Evolutionary conservation across 2,329 filamentous ascomycete genomes (phyloP).

Genomic region (Botryosphaeria dothidea): DNA sequence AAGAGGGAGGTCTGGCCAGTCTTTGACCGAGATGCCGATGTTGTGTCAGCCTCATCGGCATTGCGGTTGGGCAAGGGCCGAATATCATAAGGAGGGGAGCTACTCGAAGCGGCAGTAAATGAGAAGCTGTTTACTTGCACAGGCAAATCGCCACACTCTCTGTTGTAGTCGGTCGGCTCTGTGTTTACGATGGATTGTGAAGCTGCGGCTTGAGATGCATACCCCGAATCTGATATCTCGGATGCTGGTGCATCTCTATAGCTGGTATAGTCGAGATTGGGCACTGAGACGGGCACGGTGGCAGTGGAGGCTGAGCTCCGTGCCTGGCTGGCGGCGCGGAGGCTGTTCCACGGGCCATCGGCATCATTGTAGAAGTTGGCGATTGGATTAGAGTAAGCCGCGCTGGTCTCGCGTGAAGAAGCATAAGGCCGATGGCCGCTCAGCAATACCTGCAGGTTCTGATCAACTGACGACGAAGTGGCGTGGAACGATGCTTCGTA

Average conservation of each 20-base stretch:
- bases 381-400: constrained; percentile 9
- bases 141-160: constrained; percentile 7
- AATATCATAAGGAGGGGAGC: neutral
- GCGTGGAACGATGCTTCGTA: constrained; percentile 6
- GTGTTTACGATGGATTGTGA: constrained; percentile 33
- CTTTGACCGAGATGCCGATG: neutral
- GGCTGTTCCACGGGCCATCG: constrained; percentile 16
- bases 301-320: neutral
- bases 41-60: neutral
- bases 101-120: neutral
- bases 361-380: constrained; percentile 14
- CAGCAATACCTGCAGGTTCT: neutral
- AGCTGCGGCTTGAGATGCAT: constrained; percentile 28
- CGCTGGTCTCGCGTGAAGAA: neutral
- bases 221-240: constrained; percentile 37
- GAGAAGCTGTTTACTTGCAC: constrained; percentile 11
- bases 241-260: constrained; percentile 27
- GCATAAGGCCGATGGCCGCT: neutral
- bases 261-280: constrained; percentile 23
- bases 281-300: neutral
- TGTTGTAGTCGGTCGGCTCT: constrained; percentile 25
- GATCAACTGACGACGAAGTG: neutral
- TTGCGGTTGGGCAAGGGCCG: neutral
- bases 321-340: constrained; percentile 9
- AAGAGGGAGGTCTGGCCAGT: neutral